Evolutionary conservation across 1,284 basidiomycete species (phyloP), one percentile per base, ranked within the genome.

Genomic region (Microbotryum scabiosae): DNA sequence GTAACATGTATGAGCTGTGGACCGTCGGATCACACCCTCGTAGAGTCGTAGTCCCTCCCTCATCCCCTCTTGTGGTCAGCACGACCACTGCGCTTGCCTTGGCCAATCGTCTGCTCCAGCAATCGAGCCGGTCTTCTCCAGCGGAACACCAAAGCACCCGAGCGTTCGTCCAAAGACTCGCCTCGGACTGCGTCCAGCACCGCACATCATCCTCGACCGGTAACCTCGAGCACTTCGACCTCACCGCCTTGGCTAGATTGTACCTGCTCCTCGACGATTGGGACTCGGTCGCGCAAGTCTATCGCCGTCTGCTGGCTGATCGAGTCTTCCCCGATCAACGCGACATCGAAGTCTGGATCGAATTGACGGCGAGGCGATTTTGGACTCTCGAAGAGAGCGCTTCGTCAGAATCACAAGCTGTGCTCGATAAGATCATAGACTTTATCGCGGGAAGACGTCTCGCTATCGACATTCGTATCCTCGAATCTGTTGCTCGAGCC

Each of bases 231-330:
- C 65, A 67, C 21, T 67, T 25, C 51, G 65, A 67, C 30, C 41
- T 67, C 20, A 64, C 65, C 18, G 58, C 65, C 5, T 51, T 67
- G n/a, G 65, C 62, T 10, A 53, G 56, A 26, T 47, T 49, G 26
- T 67, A 60, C n/a, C n/a, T 41, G 10, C 41, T 64, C 16, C 41
- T 64, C 6, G 52, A 53, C 4, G 65, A 67, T 41, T 14, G 14
- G 3, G 25, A 18, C 4, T 44, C 30, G 6, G 54, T 62, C 25
- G 58, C 30, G 7, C 59, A 61, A 36, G 58, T 67, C 7, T 64
- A 62, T 36, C 28, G 52, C 12, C 44, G 48, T 6, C 3, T 64
- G 30, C 36, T 67, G 12, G 56, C 52, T 12, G n/a, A 36, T 46
- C 32, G 26, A 5, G 26, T 51, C 4, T 5, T 67, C 3, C 65